Base-by-base conservation (phyloP, 129 eudicot species). In the Helianthus tuberosus region DNA sequence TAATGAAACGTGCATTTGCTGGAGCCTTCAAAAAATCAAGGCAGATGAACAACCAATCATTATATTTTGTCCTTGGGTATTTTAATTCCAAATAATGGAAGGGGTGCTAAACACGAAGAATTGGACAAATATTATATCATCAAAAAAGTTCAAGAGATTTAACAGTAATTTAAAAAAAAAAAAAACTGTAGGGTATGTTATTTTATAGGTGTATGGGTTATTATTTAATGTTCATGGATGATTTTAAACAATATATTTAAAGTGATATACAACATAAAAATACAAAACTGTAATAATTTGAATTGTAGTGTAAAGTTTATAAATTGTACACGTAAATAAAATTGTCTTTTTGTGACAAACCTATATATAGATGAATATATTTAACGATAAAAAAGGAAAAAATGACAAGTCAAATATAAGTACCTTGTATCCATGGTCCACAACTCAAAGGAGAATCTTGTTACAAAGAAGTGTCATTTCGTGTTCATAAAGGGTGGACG, bases 291-390 rank as follows among this genome's bases (percentile, higher is more conserved):
- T 61, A 32, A 32, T 14, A 61, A 61, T 27, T 61, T 32, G 66
- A 6, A 61, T 13, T 61, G 44, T 61, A 32, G 20, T 41, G 5
- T 41, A 41, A 41, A 41, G 46, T 41, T 41, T 8, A 41, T 5
- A 41, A 5, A 41, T 41, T 41, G 46, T 41, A 41, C 8, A 41
- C 46, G 46, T 41, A 41, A 41, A 41, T 5, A 8, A 41, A 41
- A 86, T 72, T 81, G 62, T 8, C 4, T 55, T 55, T 10, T 55
- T 17, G 9, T 55, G 35, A 20, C 35, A 20, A 55, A 55, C 13
- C 35, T 55, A 7, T 17, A 55, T 8, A 9, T 17, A 8, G 62
- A 55, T 55, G 8, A 16, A 53, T 15, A 16, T 53, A 16, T 53
- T 16, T 11, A 53, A 53, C 29, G 16, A 16, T 53, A 16, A 53